Evolutionary conservation across 208 protist species (phyloP).

Genomic region (Trypanosoma avium): DNA sequence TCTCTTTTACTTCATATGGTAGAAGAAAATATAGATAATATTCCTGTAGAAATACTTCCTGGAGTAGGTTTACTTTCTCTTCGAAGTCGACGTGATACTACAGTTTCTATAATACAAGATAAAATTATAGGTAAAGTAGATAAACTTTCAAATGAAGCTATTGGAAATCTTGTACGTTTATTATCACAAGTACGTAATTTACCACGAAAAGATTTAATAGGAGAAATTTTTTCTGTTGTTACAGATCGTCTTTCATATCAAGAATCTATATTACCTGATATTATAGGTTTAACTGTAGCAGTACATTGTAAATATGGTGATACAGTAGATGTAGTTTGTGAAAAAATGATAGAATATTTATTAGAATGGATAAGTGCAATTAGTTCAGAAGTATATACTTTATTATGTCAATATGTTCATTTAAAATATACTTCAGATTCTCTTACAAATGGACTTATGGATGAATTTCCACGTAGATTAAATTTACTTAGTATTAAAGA

Average conservation of each 20-base stretch:
- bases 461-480: conserved; percentile 40
- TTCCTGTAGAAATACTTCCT: conserved; percentile 16
- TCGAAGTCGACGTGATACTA: not conserved
- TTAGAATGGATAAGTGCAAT: conserved; percentile 23
- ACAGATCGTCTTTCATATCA: not conserved
- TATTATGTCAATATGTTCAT: conserved; percentile 9
- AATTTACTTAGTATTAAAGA: conserved; percentile 46
- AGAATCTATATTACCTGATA: conserved; percentile 20
- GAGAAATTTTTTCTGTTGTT: conserved; percentile 6
- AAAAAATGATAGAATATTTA: conserved; percentile 12
- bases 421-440: not conserved
- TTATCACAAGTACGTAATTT: not conserved
- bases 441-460: conserved; percentile 22
- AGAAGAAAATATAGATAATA: conserved; percentile 2
- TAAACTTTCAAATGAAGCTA: conserved; percentile 14
- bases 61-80: conserved; percentile 12
- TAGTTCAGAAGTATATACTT: conserved; percentile 16
- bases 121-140: not conserved
- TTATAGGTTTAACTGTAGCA: conserved; percentile 23
- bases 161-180: conserved; percentile 10
- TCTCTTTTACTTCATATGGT: conserved; percentile 28
- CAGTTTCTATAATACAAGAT: conserved; percentile 2
- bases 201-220: conserved; percentile 2
- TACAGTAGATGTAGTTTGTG: not conserved
- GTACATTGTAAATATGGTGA: conserved; percentile 8